Conservation (phyloP, 192 early-diverging fungal genomes). For the Dispira simplex region DNA sequence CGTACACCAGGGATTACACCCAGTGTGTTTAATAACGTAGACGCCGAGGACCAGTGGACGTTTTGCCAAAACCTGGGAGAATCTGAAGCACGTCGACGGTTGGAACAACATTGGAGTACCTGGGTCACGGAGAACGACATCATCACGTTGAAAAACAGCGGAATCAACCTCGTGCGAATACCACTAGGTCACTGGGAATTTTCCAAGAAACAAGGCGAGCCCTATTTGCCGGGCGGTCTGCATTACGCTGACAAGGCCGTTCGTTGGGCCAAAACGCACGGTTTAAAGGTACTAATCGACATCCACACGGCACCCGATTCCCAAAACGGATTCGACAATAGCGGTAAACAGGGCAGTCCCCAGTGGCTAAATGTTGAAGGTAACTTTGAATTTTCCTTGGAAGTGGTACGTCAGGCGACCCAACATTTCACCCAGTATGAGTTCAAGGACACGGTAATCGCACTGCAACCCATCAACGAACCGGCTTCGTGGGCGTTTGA, state of each 20-base stretch:
- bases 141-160: conserved; percentile 23
- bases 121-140: conserved; percentile 40
- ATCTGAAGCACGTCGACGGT: conserved; percentile 17
- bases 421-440: conserved; percentile 30
- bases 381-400: conserved; percentile 34
- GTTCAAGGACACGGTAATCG: conserved; percentile 22
- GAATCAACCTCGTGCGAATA: conserved; percentile 34
- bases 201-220: conserved; percentile 33
- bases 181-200: conserved; percentile 46
- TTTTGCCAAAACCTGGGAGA: conserved; percentile 28
- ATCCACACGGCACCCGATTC: conserved; percentile 40
- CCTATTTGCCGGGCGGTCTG: conserved; percentile 27
- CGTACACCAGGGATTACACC: conserved; percentile 33
- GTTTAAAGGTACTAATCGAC: conserved; percentile 33
- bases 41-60: conserved; percentile 40
- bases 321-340: conserved; percentile 43
- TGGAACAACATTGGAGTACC: conserved; percentile 33
- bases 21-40: conserved; percentile 26
- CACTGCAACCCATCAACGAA: conserved; percentile 28
- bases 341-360: conserved; percentile 23
- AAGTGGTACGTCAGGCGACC: conserved; percentile 33
- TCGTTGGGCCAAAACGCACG: conserved; percentile 33
- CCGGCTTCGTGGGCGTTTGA: conserved; percentile 28
- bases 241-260: conserved; percentile 28
- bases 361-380: conserved; percentile 27